Conservation (phyloP, 352 stramenopile genomes). For the Phytophthora constricta region DNA sequence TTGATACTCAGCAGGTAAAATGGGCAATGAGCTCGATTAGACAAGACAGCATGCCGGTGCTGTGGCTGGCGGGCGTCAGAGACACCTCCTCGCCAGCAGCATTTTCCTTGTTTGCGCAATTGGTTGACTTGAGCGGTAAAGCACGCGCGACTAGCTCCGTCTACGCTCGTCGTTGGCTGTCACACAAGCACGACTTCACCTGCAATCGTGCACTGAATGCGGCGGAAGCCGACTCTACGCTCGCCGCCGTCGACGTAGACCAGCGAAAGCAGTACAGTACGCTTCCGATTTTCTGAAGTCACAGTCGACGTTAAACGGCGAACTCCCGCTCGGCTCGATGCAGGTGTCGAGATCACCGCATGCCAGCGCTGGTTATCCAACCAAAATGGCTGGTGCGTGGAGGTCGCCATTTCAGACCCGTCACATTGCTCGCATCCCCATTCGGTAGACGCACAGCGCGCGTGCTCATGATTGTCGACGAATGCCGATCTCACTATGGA, state of each 20-base stretch:
- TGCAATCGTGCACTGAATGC: background rate
- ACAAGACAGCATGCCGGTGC: constrained; percentile 1
- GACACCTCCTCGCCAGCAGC: background rate
- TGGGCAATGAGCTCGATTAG: background rate
- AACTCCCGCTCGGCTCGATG: background rate
- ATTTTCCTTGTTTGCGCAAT: constrained; percentile 8
- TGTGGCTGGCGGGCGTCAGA: constrained; percentile 1
- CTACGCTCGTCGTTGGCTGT: constrained; percentile 6
- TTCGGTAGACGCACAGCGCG: background rate
- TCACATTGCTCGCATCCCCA: background rate
- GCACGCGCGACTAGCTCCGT: background rate
- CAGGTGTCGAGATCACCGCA: background rate
- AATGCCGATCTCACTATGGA: no score
- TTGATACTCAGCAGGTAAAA: background rate
- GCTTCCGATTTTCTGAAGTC: background rate
- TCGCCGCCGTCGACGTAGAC: background rate
- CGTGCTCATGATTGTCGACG: background rate
- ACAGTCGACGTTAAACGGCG: constrained; percentile 3
- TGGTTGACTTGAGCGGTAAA: constrained; percentile 3
- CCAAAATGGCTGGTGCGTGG: background rate
- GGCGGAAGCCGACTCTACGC: background rate
- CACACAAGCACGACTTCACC: background rate
- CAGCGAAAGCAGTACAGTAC: background rate
- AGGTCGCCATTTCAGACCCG: background rate
- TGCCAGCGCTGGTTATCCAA: background rate